Base-by-base conservation (phyloP, 2,329 filamentous ascomycete genomes). In the Fusarium anguioides region DNA sequence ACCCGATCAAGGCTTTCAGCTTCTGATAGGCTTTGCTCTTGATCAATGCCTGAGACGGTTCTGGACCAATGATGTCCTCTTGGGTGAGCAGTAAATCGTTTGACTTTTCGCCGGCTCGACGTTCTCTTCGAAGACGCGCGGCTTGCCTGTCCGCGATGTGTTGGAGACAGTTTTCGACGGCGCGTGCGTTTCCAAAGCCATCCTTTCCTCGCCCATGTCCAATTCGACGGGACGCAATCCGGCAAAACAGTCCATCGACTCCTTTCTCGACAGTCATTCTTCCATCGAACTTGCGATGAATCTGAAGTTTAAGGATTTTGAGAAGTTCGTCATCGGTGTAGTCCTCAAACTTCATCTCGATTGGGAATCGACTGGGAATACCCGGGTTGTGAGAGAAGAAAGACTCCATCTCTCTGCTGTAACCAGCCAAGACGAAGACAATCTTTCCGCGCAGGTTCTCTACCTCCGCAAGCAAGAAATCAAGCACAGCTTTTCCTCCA, bases 351-450 rank as follows among this genome's bases (percentile, higher is more conserved):
- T 86, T 82, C 70, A 94, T 81, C 31, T 83, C 78, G 12, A 86
- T 79, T 0, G 91, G 91, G 35, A 95, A 89, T 0, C 91, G 87
- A 65, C 90, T 92, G 0, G 85, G 81, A 4, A 94, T 80, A 0
- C 92, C 91, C 0, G 87, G 87, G 41, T 94, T 94, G 61, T 94
- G 90, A 0, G 86, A 82, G 44, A 92, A 93, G 74, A 94, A 93
- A 0, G 83, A 83, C 69, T 94, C 91, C 91, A 95, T 94, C 64
- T 91, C 83, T 67, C 88, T 89, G 46, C 82, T 82, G 75, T 94
- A 94, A 0, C 92, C 91, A 0, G 91, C 91, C 4, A 95, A 79
- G 1, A 94, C 82, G 51, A 94, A 91, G 0, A 89, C 86, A 0
- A 94, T 76, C 68, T 91, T 91, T 0, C 91, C 91, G 0, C 83